Evolutionary conservation across 2,329 filamentous ascomycete species (phyloP), one percentile per base, ranked within the genome.

Genomic region (Pseudocercospora macadamiae): DNA sequence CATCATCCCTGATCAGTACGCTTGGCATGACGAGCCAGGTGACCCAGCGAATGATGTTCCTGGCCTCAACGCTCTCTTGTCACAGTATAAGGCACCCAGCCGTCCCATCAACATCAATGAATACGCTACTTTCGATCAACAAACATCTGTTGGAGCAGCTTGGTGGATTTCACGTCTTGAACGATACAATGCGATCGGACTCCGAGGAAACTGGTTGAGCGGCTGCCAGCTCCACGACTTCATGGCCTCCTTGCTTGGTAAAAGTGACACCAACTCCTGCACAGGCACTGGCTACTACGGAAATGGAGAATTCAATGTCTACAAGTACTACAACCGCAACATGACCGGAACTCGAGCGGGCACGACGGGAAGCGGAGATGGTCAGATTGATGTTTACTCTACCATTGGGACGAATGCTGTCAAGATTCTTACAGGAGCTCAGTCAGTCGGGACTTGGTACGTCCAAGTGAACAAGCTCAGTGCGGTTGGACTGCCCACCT

Each of bases 151-250:
- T 0, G 73, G 70, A 3, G 69, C 75, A 1, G 79, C 74, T 0
- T 82, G 74, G 71, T 82, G 76, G 70, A 78, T 83, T 30, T 66
- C 75, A 1, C 77, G 76, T 21, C 73, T 82, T 1, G 80, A 82
- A 59, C 74, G 80, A 0, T 68, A 75, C 65, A 73, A 81, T 55
- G 64, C 74, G 3, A 64, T 67, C 7, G 79, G 79, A 0, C 68
- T 82, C 0, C 73, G 79, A 2, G 79, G 76, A 0, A 81, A 82
- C 59, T 82, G 80, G 80, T 73, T 73, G 3, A 70, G 69, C 2
- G 73, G 70, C n/a, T 68, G 64, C 16, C 66, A 66, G 0, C 69
- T 82, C 8, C 80, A 80, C 62, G 78, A 82, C 56, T 76, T 74
- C 18, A 56, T 81, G 21, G 79, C 77, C 6, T 71, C 72, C 36